Base-by-base conservation (phyloP, 2,329 filamentous ascomycete genomes). In the Arthrobotrys sinensis region DNA sequence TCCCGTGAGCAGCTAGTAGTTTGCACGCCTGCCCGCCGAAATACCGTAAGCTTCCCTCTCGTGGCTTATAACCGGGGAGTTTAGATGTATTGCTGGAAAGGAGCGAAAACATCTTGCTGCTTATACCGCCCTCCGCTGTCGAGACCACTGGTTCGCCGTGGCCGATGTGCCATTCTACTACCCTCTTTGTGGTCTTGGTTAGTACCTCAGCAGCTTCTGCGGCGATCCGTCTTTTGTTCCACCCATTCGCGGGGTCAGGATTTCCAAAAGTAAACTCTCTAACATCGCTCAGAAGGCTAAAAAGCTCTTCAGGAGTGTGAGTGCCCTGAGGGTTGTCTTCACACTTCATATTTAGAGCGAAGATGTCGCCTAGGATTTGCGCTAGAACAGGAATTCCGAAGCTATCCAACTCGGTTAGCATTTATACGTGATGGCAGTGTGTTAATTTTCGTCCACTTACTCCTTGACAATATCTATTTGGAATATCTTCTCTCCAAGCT, bases 301-400 rank as follows among this genome's bases (percentile, higher is more conserved):
- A 89, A 79, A 90, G 82, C 83, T 90, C 88, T 36, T 88, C 86
- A 81, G 88, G 86, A 0, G 85, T 86, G 80, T 88, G 88, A 24
- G 80, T 77, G 8, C 82, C 83, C 5, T 67, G 50, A 0, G 81
- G 80, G 60, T 83, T 82, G 19, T 83, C 82, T 10, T 79, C 66
- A 12, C 81, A 81, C 10, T 52, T 38, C 36, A 38, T 38, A 38
- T 38, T 6, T 6, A 38, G 36, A 38, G 12, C 36, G 8, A 38
- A 38, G 3, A 38, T 38, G 36, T 38, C 36, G 1, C 36, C 36
- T 12, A 38, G 12, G 36, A 38, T 8, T 6, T 38, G 36, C 36
- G 36, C 36, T 38, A 38, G 36, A 8, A 38, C 36, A 1, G 36
- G 36, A 6, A 38, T 38, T 6, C 8, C 36, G 12, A 38, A 38